These are phyloP conservation scores for Eutypella sp. DNA, from an alignment of 2,329 filamentous ascomycete species.

Conservation along the genomic window DNA sequence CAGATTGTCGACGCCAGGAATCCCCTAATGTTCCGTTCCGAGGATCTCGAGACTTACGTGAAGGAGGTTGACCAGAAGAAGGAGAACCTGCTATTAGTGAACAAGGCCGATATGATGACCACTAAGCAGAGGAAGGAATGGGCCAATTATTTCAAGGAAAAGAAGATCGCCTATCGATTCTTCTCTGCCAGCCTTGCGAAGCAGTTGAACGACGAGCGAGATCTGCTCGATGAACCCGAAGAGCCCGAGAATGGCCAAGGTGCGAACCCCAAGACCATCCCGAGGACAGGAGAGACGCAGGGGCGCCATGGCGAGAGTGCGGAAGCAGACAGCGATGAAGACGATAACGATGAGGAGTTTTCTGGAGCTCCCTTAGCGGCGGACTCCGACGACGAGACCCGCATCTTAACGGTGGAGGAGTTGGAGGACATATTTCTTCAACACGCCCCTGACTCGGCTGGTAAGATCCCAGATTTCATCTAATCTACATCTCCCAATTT, in stretches of 20 bases:
- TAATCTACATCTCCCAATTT: neutral
- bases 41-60: slow-evolving; percentile 90
- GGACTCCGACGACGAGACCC: slow-evolving; percentile 54
- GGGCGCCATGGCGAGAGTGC: slow-evolving; percentile 23
- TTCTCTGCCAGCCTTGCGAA: slow-evolving; percentile 93
- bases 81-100: slow-evolving; percentile 87
- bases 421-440: slow-evolving; percentile 82
- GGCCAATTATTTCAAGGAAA: slow-evolving; percentile 79
- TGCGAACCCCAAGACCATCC: slow-evolving; percentile 29
- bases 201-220: slow-evolving; percentile 73
- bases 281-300: slow-evolving; percentile 13
- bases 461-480: slow-evolving; percentile 31
- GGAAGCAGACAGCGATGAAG: slow-evolving; percentile 31
- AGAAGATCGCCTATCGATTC: slow-evolving; percentile 86
- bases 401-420: slow-evolving; percentile 89
- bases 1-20: slow-evolving; percentile 98
- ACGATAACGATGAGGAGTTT: slow-evolving; percentile 31
- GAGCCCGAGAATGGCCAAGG: slow-evolving; percentile 26
- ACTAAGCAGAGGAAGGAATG: slow-evolving; percentile 73
- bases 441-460: slow-evolving; percentile 57
- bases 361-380: slow-evolving; percentile 33
- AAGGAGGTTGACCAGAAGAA: slow-evolving; percentile 87
- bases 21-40: slow-evolving; percentile 87
- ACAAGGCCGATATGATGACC: slow-evolving; percentile 99
- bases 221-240: slow-evolving; percentile 46